Evolutionary conservation across 192 early-diverging fungal species (phyloP), one percentile per base, ranked within the genome.

Genomic region (Dissophora ornata): DNA sequence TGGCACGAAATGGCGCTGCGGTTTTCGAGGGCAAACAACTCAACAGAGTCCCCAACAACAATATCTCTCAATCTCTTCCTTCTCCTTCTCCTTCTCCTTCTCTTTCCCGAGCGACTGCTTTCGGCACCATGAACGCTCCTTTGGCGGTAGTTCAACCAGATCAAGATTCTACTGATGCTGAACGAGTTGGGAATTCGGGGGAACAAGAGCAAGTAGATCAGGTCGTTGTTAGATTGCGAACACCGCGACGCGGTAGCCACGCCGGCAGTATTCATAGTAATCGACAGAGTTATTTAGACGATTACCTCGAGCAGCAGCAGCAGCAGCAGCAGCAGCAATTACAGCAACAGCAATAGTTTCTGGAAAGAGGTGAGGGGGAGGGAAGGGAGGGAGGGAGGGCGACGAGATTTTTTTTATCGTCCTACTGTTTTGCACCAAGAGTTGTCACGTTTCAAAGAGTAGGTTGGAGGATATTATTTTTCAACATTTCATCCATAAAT

Each of bases 1-100:
- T 30, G 21, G 21, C 71, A 13, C 71, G 84, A 1, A 68, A 79
- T 46, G 84, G 84, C 8, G 65, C 81, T 11, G 79, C 79, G 36
- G 71, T 85, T 0, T 85, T 81, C 56, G 73, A 71, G 38, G 81
- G 81, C 5, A 64, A 67, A 21, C 52, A 58, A 55, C 6, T 5
- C 3, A 41, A 18, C 4, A 40, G 29, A 18, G 13, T n/a, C n/a
- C n/a, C n/a, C n/a, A n/a, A n/a, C n/a, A n/a, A n/a, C n/a, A n/a
- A n/a, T n/a, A n/a, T n/a, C n/a, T n/a, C n/a, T n/a, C n/a, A n/a
- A n/a, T n/a, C n/a, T n/a, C n/a, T 3, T 2, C 4, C 29, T 19
- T 53, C 42, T n/a, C 61, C 22, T 33, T 32, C 49, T 3, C 48
- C 47, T 9, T 28, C 62, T 1, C 51, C 62, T 5, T 11, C 49